Conservation (phyloP, 768 basidiomycete genomes). For the Rickenella mellea region DNA sequence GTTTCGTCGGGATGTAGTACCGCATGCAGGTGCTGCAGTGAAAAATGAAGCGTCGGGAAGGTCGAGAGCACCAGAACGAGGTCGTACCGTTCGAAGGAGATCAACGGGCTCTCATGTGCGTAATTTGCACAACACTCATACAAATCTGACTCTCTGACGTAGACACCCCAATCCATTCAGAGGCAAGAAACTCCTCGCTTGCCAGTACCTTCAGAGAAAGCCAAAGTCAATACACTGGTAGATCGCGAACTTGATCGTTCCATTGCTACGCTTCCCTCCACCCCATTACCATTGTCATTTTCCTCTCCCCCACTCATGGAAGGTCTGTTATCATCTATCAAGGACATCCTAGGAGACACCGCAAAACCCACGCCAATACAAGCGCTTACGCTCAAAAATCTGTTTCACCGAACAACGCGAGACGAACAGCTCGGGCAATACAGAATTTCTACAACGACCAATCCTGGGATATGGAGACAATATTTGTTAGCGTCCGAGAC, state of each 20-base stretch:
- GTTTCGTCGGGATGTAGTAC: too few species aligned
- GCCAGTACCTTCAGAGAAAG: constrained; percentile 3
- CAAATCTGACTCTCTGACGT: too few species aligned
- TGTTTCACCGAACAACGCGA: constrained; percentile 30
- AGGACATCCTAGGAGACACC: constrained; percentile 44
- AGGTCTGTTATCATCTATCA: constrained; percentile 49
- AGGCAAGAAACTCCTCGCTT: too few species aligned
- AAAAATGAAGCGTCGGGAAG: too few species aligned
- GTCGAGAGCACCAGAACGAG: too few species aligned
- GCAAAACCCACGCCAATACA: constrained; percentile 74
- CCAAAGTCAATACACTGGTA: constrained; percentile 16
- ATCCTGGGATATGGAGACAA: constrained; percentile 14
- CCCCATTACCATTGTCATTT: constrained; percentile 34
- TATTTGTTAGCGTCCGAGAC: constrained; percentile 82
- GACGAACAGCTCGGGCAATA: too few species aligned
- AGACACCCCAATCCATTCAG: too few species aligned
- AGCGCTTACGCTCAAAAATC: constrained; percentile 56
- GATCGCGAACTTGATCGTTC: constrained; percentile 28
- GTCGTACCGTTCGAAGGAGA: too few species aligned
- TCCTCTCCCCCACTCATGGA: constrained; percentile 61
- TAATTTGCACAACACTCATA: too few species aligned
- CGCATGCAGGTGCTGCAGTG: too few species aligned
- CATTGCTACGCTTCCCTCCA: constrained; percentile 11
- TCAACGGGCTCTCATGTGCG: too few species aligned
- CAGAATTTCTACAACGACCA: not conserved